Percentiles rank a stretch among this genome's conserved stretches.
Evolutionary conservation across 1,139 yeast genomes (phyloP).

Genomic region (Candida glucosophila): DNA sequence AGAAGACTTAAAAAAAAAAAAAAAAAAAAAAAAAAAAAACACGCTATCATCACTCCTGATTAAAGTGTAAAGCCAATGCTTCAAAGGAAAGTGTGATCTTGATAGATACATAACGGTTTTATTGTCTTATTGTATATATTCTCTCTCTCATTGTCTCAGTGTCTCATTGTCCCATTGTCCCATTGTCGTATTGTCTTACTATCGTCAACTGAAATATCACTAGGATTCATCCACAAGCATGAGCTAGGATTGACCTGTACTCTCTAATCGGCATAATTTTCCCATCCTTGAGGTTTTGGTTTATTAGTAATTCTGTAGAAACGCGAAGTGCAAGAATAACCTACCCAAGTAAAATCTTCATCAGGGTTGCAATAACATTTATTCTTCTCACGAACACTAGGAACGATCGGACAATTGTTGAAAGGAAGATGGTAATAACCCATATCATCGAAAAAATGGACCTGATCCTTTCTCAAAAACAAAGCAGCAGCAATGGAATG

Average conservation of each 20-base stretch:
- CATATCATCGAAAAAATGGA: constrained; percentile 75
- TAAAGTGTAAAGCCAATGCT: no score
- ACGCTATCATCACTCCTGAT: no score
- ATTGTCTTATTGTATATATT: no score
- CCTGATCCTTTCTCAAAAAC: constrained; percentile 54
- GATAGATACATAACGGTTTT: no score
- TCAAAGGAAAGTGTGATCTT: no score
- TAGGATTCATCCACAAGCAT: no score
- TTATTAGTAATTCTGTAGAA: constrained; percentile 57
- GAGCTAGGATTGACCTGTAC: neutral
- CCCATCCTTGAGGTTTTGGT: constrained; percentile 74
- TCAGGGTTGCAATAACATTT: constrained; percentile 67
- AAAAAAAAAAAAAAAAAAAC: no score
- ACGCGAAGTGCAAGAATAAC: constrained; percentile 75
- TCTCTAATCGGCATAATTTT: constrained; percentile 32
- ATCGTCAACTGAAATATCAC: no score
- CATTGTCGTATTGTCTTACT: no score
- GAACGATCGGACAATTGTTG: constrained; percentile 69
- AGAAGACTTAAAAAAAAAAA: no score
- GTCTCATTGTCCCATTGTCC: no score
- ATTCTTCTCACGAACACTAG: constrained; percentile 38
- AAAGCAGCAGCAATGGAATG: constrained; percentile 83
- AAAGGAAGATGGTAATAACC: constrained; percentile 79
- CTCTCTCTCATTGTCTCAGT: no score
- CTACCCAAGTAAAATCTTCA: constrained; percentile 79